Evolutionary conservation across 208 protist genomes (phyloP).

Genomic region (Trypanosoma caninum): DNA sequence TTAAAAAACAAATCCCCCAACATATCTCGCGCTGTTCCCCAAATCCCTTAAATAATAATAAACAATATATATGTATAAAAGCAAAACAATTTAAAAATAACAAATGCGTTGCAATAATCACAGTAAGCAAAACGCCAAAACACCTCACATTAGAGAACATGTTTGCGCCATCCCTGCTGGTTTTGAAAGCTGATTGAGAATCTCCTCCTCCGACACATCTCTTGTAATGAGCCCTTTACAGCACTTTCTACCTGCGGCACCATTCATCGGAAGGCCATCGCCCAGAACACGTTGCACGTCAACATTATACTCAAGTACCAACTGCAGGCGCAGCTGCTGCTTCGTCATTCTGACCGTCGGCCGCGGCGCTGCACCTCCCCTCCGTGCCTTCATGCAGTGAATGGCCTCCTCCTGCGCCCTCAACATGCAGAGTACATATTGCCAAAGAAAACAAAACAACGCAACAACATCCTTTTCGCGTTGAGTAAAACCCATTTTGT

Average conservation of each 20-base stretch:
- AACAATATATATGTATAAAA: no score
- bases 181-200: slow-evolving; percentile 29
- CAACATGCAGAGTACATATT: slow-evolving; percentile 19
- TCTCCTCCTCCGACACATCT: slow-evolving; percentile 26
- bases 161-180: slow-evolving; percentile 27
- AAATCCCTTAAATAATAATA: no score
- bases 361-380: neutral
- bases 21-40: no score
- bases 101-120: no score
- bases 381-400: neutral
- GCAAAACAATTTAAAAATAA: no score
- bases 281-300: slow-evolving; percentile 27
- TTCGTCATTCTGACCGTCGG: slow-evolving; percentile 27
- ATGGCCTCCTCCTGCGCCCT: slow-evolving; percentile 19
- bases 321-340: slow-evolving; percentile 29
- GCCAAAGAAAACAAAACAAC: slow-evolving; percentile 28
- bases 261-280: slow-evolving; percentile 15
- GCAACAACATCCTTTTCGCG: slow-evolving; percentile 19
- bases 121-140: no score
- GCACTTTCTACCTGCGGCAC: slow-evolving; percentile 5
- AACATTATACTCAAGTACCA: slow-evolving; percentile 26
- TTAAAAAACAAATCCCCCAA: no score
- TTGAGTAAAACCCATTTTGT: no score
- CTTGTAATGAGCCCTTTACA: slow-evolving; percentile 13
- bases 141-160: slow-evolving; percentile 18